phyloP scores from a whole-genome alignment of 2,329 filamentous ascomycete species.

The Ophiostoma himal-ulmi region DNA sequence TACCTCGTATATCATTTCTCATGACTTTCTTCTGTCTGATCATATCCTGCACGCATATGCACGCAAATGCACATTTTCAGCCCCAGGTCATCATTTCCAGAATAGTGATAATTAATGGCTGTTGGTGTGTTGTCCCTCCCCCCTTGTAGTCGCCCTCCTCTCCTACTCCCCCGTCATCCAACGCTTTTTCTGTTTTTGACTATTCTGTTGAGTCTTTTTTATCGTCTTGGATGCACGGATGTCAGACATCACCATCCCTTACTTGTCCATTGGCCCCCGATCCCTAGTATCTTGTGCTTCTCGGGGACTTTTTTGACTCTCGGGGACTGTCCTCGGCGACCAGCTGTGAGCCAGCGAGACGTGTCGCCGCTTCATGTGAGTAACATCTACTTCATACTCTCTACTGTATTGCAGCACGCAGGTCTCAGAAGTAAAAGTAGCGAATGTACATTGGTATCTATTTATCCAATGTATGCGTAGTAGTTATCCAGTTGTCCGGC shows the following conservation, averaged over 20 bases:
- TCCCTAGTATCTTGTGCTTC: not conserved
- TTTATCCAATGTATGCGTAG: not conserved
- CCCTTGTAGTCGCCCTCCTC: not conserved
- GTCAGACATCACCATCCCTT: not conserved
- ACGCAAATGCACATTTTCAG: conserved; percentile 1
- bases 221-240: not conserved
- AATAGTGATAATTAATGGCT: not conserved
- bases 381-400: too few species aligned
- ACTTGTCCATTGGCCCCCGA: not conserved
- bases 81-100: not conserved
- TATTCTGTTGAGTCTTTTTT: not conserved
- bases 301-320: not conserved
- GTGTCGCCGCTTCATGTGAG: too few species aligned
- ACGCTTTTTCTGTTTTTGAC: not conserved
- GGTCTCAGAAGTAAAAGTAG: not conserved
- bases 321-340: not conserved
- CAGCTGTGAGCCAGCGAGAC: not conserved
- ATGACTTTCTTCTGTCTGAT: not conserved
- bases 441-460: not conserved
- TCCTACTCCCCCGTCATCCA: not conserved
- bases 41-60: not conserved
- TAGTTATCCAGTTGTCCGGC: not conserved
- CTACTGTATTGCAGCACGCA: not conserved
- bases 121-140: conserved; percentile 1
- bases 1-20: not conserved